A percentile compares a stretch with the other conserved stretches of the same genome.
Conservation (phyloP, 768 basidiomycete species). For the Naematelia encephala region DNA sequence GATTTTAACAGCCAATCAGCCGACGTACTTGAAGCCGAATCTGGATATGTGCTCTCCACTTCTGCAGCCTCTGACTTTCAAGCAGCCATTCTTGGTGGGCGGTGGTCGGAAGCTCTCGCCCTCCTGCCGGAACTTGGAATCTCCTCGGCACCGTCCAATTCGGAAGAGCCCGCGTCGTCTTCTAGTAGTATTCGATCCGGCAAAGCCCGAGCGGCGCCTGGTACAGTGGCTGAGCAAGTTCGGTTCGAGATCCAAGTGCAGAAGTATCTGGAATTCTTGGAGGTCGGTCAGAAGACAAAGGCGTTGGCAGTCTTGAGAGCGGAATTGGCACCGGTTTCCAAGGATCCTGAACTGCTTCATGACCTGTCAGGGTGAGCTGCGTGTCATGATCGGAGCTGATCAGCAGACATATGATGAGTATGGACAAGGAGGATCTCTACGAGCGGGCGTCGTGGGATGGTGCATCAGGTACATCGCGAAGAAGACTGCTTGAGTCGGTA, state of each 20-base stretch:
- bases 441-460: conserved; percentile 86
- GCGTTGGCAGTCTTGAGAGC: conserved; percentile 82
- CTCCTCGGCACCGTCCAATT: not conserved
- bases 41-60: conserved; percentile 80
- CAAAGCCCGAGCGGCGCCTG: conserved; percentile 21
- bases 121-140: conserved; percentile 68
- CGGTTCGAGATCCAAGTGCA: conserved; percentile 87
- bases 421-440: conserved; percentile 75
- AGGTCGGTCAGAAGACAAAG: conserved; percentile 70
- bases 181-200: conserved; percentile 24
- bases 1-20: conserved; percentile 69
- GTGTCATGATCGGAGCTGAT: conserved; percentile 24
- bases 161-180: conserved; percentile 57
- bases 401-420: conserved; percentile 83
- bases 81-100: conserved; percentile 70
- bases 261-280: conserved; percentile 91
- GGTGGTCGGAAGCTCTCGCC: conserved; percentile 74
- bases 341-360: conserved; percentile 77
- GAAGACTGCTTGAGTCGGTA: conserved; percentile 67
- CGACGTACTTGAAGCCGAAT: conserved; percentile 82
- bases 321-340: conserved; percentile 78
- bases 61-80: conserved; percentile 74
- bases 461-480: conserved; percentile 72
- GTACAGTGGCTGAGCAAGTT: conserved; percentile 60
- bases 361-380: conserved; percentile 72